phyloP scores from a whole-genome alignment of 306 rosid genomes.

The Elaeagnus macrophylla region DNA sequence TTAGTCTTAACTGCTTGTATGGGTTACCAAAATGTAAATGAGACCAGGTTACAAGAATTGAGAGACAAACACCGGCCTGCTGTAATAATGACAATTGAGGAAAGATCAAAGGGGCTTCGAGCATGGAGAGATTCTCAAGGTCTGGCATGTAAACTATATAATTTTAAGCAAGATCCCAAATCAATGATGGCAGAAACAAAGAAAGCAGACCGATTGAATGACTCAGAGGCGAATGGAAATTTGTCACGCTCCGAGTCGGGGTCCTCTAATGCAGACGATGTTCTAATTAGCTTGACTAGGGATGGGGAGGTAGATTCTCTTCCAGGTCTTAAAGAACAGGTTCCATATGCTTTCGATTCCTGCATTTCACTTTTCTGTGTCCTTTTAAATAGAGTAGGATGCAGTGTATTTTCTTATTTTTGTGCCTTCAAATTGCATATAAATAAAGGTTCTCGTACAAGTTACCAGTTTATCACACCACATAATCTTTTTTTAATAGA shows the following conservation, averaged over 20 bases:
- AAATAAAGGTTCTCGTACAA: no score
- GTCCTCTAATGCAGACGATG: constrained; percentile 76
- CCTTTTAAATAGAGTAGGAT: no score
- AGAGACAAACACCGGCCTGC: constrained; percentile 85
- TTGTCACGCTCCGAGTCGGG: constrained; percentile 70
- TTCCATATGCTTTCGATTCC: constrained; percentile 17
- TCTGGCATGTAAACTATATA: constrained; percentile 79
- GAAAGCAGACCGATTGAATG: constrained; percentile 34
- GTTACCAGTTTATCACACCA: no score
- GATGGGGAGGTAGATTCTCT: constrained; percentile 67
- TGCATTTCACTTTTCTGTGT: background rate
- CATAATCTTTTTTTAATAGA: no score
- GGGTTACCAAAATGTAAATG: constrained; percentile 91
- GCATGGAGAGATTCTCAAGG: constrained; percentile 84
- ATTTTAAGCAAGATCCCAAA: constrained; percentile 63
- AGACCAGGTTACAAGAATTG: constrained; percentile 67
- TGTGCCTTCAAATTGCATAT: background rate
- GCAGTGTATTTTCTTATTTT: constrained; percentile 3
- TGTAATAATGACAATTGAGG: constrained; percentile 66
- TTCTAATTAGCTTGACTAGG: constrained; percentile 65
- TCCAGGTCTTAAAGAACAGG: constrained; percentile 94
- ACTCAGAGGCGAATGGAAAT: constrained; percentile 36
- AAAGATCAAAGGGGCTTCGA: constrained; percentile 82
- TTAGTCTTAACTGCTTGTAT: constrained; percentile 96
- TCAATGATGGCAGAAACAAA: constrained; percentile 38